A percentile compares a stretch with the other conserved stretches of the same genome.
phyloP scores from a whole-genome alignment of 1,139 yeast species.

The Hanseniaspora uvarum region DNA sequence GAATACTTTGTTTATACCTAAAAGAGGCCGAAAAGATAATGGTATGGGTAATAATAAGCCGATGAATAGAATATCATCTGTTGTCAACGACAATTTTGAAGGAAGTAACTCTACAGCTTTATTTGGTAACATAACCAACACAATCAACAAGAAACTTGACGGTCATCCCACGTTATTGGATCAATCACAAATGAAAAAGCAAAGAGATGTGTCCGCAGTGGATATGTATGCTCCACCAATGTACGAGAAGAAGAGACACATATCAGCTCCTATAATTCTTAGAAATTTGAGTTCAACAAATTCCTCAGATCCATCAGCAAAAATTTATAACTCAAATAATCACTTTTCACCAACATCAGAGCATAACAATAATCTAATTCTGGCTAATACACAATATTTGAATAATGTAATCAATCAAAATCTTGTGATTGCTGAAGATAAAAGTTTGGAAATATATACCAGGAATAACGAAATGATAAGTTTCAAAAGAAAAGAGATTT shows the following conservation, averaged over 20 bases:
- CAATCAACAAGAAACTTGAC: constrained; percentile 12
- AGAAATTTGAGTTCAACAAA: constrained; percentile 5
- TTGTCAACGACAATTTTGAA: not conserved
- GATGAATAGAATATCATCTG: not conserved
- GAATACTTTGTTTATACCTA: constrained; percentile 8
- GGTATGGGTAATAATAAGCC: too few species aligned
- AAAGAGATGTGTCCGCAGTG: not conserved
- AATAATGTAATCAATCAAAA: constrained; percentile 8
- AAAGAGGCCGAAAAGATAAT: not conserved
- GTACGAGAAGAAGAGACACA: constrained; percentile 12
- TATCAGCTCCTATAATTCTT: constrained; percentile 11
- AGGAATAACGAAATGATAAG: not conserved
- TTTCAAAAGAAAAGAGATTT: constrained; percentile 1
- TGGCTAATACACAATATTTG: constrained; percentile 7
- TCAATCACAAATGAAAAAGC: not conserved
- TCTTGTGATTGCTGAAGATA: not conserved
- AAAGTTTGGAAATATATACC: not conserved
- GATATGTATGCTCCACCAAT: not conserved
- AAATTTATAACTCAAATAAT: constrained; percentile 14
- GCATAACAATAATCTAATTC: not conserved
- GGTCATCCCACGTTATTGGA: constrained; percentile 9
- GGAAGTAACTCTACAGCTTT: not conserved
- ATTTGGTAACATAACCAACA: constrained; percentile 4
- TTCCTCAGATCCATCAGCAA: not conserved
- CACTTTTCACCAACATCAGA: constrained; percentile 15